These are phyloP conservation scores for Fraxinus dipetala DNA, from an alignment of 305 asterid species.

Conservation along the genomic window DNA sequence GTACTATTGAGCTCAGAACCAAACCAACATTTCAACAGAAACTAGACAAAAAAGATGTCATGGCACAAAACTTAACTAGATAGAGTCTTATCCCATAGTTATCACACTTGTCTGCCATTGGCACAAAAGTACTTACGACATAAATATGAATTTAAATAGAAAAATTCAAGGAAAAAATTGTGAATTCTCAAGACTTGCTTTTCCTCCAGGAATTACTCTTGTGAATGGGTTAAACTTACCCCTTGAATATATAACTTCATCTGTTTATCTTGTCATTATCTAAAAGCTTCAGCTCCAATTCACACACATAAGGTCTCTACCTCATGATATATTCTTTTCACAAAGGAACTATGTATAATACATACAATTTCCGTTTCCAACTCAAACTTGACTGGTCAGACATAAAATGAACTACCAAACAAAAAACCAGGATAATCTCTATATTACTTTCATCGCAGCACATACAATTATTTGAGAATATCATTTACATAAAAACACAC, in stretches of 20 bases:
- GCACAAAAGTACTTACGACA: not conserved
- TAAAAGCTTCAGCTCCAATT: not conserved
- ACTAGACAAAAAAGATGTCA: not conserved
- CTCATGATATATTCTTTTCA: not conserved
- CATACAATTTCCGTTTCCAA: not conserved
- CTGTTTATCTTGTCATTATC: not conserved
- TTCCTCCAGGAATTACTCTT: not conserved
- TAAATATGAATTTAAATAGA: not conserved
- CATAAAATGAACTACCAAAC: not conserved
- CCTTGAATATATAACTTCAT: not conserved
- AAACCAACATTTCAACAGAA: not conserved
- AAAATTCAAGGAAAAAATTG: not conserved
- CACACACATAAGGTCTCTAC: not conserved
- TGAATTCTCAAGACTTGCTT: not conserved
- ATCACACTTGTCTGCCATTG: not conserved
- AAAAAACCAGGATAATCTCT: not conserved
- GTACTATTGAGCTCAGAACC: not conserved
- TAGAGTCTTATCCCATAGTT: not conserved
- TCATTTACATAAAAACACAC: not conserved
- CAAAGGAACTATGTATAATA: not conserved
- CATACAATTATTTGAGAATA: not conserved
- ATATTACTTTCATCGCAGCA: not conserved
- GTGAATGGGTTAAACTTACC: not conserved
- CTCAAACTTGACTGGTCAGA: not conserved
- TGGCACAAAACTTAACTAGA: not conserved